Base-by-base conservation (phyloP, 2,329 filamentous ascomycete genomes). In the Pseudogymnoascus sp. region DNA sequence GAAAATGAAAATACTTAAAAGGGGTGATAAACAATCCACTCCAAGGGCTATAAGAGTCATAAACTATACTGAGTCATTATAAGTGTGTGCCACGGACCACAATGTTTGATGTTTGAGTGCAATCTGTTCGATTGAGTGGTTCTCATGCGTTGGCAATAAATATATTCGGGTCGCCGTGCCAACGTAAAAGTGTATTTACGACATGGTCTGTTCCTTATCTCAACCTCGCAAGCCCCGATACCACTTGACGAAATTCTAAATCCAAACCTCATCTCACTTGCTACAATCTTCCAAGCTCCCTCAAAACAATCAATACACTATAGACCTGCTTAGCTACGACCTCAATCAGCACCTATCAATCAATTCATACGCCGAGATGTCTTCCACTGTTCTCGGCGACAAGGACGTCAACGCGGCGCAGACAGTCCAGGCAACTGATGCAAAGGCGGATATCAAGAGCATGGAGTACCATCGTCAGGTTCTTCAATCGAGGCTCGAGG, bases 381-480 rank as follows among this genome's bases (percentile, higher is more conserved):
- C 82, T 73, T 72, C 76, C 65, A 84, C 80, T 76, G 77, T 87
- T 69, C 86, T 91, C 75, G 78, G 79, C 69, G 78, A 83, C 72
- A 86, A 86, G 77, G 86, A 90, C 78, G 80, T 82, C 77, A 90
- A 90, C 77, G 64, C 69, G 67, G 68, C 65, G 44, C 70, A 68
- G 67, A 65, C 64, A 13, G 65, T 68, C 50, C 67, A 66, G 63
- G 70, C 67, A 62, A 64, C 67, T 61, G 69, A 74, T 64, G 70
- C 67, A 70, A 79, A 81, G 74, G 69, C 71, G 42, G 75, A 77
- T 70, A 76, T 85, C 62, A 86, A 86, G 81, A 86, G 80, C 78
- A 85, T 93, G 81, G 88, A 91, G 72, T 90, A 90, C 73, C 89
- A 92, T 73, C 88, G 89, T 66, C 86, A 91, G 77, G 81, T 90